Evolutionary conservation across 306 rosid genomes (phyloP).

Genomic region (Elaeagnus macrophylla): DNA sequence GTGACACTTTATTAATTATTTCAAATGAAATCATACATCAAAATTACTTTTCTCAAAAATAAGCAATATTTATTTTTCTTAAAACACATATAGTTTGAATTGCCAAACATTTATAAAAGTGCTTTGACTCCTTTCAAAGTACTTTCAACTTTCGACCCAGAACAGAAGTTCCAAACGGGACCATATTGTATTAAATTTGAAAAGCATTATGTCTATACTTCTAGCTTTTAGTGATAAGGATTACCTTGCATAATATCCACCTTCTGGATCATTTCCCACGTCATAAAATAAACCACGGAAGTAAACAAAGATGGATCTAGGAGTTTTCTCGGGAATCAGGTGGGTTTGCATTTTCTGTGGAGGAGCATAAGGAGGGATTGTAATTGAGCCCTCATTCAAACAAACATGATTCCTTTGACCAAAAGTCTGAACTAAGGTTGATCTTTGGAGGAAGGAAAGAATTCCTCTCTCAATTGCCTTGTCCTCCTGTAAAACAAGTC

Average conservation of each 20-base stretch:
- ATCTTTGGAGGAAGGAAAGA: constrained; percentile 59
- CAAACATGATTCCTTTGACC: constrained; percentile 86
- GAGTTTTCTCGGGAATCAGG: too few relatives aligned
- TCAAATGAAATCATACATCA: too few relatives aligned
- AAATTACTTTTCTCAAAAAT: too few relatives aligned
- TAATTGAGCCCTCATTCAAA: constrained; percentile 68
- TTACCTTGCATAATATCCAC: constrained; percentile 92
- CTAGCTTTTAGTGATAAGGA: constrained; percentile 10
- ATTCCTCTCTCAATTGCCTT: constrained; percentile 85
- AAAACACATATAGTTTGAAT: too few relatives aligned
- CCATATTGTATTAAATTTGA: too few relatives aligned
- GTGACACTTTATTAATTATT: too few relatives aligned
- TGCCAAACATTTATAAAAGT: too few relatives aligned
- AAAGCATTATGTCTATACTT: too few relatives aligned
- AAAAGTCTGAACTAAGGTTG: constrained; percentile 83
- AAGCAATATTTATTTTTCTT: too few relatives aligned
- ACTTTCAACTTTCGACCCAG: too few relatives aligned
- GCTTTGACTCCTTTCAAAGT: too few relatives aligned
- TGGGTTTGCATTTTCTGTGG: constrained; percentile 71
- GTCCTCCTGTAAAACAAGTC: constrained; percentile 48
- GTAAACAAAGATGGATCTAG: constrained; percentile 45
- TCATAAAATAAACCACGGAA: constrained; percentile 85
- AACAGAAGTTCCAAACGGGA: too few relatives aligned
- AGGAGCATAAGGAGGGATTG: constrained; percentile 90
- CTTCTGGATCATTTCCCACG: constrained; percentile 89